phyloP scores from a whole-genome alignment of 2,329 filamentous ascomycete genomes.

The Xylariaceae sp. region DNA sequence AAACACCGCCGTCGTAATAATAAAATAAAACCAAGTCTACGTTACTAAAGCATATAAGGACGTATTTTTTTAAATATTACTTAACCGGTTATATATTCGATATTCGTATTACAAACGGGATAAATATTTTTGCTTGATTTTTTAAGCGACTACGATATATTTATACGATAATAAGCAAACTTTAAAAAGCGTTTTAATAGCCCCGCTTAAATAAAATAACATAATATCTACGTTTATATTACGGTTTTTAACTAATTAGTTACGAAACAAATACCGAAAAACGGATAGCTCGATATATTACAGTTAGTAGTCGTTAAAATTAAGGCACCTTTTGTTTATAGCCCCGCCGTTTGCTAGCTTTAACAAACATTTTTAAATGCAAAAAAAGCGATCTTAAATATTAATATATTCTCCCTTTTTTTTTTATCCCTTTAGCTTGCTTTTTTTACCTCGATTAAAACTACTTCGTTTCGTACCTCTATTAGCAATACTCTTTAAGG shows the following conservation, averaged over 20 bases:
- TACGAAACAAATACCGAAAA: slow-evolving; percentile 15
- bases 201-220: slow-evolving; percentile 30
- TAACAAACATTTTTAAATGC: slow-evolving; percentile 19
- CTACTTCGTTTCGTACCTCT: not conserved
- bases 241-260: slow-evolving; percentile 32
- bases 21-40: slow-evolving; percentile 30
- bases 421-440: not conserved
- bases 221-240: slow-evolving; percentile 29
- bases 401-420: not conserved
- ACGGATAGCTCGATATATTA: too few species aligned
- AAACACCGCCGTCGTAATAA: slow-evolving; percentile 32
- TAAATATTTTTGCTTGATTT: slow-evolving; percentile 28
- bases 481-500: not conserved
- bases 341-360: slow-evolving; percentile 52
- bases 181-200: slow-evolving; percentile 38
- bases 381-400: slow-evolving; percentile 14
- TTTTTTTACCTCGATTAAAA: not conserved
- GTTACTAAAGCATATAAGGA: slow-evolving; percentile 37
- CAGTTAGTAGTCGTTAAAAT: slow-evolving; percentile 22
- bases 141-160: slow-evolving; percentile 41
- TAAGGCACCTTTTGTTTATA: slow-evolving; percentile 24
- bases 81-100: slow-evolving; percentile 31
- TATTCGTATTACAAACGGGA: slow-evolving; percentile 29
- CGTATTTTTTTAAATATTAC: slow-evolving; percentile 31
- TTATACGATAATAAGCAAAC: slow-evolving; percentile 33